Percentiles rank a stretch among this genome's conserved stretches.
Conservation (phyloP, 2,329 filamentous ascomycete genomes). For the Dryadomyces quercus-mongolicae region DNA sequence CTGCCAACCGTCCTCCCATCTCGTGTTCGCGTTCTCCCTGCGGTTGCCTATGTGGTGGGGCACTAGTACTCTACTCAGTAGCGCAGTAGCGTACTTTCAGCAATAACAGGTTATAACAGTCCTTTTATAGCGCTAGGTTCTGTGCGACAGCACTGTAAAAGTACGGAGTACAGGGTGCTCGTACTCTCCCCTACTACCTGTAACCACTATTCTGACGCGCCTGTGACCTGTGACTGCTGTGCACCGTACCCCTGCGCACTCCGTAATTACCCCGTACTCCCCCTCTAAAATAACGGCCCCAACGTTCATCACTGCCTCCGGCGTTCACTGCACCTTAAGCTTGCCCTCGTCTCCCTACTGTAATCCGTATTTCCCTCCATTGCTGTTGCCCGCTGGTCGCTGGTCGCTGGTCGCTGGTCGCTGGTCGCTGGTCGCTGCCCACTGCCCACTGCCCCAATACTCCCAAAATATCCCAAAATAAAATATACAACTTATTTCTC, state of each 20-base stretch:
- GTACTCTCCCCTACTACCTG: neutral
- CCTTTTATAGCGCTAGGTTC: too few relatives aligned
- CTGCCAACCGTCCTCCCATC: too few relatives aligned
- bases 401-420: too few relatives aligned
- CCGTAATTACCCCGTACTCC: slow-evolving; percentile 6
- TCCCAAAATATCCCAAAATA: neutral
- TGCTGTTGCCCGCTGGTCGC: too few relatives aligned
- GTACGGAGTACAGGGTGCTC: too few relatives aligned
- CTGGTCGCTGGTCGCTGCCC: too few relatives aligned
- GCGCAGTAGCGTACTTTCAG: too few relatives aligned
- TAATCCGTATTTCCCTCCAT: neutral
- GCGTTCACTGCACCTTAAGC: neutral
- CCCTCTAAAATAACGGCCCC: neutral
- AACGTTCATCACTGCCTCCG: neutral
- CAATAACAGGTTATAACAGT: too few relatives aligned
- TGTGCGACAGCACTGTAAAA: too few relatives aligned
- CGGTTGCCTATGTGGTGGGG: too few relatives aligned
- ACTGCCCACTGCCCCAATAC: neutral
- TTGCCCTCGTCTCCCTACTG: neutral
- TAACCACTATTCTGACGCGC: neutral
- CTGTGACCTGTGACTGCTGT: neutral
- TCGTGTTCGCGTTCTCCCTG: too few relatives aligned
- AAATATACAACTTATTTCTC: neutral
- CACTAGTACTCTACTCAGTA: too few relatives aligned
- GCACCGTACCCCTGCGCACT: neutral